phyloP scores from a whole-genome alignment of 139 green algal genomes.

The Haematococcus sp. region DNA sequence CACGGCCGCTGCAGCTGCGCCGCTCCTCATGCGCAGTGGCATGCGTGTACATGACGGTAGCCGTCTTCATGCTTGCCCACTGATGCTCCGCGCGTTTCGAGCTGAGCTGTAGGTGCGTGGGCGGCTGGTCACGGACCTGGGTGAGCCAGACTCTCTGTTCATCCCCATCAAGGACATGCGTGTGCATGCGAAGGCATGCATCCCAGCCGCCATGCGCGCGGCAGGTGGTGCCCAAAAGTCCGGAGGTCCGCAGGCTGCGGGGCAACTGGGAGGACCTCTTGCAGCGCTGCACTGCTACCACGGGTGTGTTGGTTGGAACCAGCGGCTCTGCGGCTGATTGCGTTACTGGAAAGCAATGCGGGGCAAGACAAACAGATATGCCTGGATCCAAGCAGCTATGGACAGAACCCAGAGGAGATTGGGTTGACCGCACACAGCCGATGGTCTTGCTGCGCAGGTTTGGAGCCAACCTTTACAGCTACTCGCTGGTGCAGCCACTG shows the following conservation, averaged over 20 bases:
- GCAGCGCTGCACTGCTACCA: constrained; percentile 71
- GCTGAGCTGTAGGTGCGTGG: constrained; percentile 45
- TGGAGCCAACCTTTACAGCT: constrained; percentile 74
- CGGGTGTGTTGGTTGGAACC: constrained; percentile 23
- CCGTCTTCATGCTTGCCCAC: background rate
- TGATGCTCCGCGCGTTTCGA: background rate
- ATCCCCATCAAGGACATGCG: background rate
- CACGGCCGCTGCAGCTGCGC: too few species aligned
- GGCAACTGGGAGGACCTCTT: background rate
- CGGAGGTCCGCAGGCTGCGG: too few species aligned
- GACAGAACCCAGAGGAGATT: too few species aligned
- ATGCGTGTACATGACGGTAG: background rate
- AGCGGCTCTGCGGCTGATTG: too few species aligned
- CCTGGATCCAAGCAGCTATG: too few species aligned
- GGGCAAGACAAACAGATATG: too few species aligned
- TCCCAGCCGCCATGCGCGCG: background rate
- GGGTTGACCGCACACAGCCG: too few species aligned
- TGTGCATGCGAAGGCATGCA: constrained; percentile 30
- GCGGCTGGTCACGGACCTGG: constrained; percentile 43
- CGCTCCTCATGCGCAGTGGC: too few species aligned
- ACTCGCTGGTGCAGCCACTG: constrained; percentile 45
- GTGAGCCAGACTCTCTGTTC: constrained; percentile 59
- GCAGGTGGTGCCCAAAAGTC: too few species aligned
- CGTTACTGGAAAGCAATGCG: too few species aligned
- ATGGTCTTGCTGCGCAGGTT: constrained; percentile 38